These are phyloP conservation scores for Fusarium phyllophilum DNA, from an alignment of 2,329 filamentous ascomycete genomes.

Conservation along the genomic window DNA sequence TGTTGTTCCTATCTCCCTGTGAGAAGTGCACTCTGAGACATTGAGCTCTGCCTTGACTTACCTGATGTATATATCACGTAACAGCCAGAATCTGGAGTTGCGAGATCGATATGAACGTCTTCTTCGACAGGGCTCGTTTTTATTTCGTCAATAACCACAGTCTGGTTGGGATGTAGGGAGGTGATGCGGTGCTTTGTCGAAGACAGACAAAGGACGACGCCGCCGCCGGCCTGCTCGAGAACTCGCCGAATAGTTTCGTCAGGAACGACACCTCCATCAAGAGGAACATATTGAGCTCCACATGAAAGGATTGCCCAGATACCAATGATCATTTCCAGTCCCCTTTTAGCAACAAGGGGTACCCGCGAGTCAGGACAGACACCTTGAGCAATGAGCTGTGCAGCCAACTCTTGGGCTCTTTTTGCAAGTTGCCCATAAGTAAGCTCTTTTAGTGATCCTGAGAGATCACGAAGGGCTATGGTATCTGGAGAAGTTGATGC, in stretches of 20 bases:
- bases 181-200: slow-evolving; percentile 49
- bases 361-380: slow-evolving; percentile 58
- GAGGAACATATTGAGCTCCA: slow-evolving; percentile 68
- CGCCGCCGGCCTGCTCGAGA: slow-evolving; percentile 56
- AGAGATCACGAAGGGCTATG: slow-evolving; percentile 53
- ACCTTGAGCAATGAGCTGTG: slow-evolving; percentile 52
- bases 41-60: slow-evolving; percentile 28
- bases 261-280: slow-evolving; percentile 65
- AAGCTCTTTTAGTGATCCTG: slow-evolving; percentile 47
- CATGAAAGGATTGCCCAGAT: slow-evolving; percentile 66
- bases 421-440: slow-evolving; percentile 58
- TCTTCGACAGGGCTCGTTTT: not conserved
- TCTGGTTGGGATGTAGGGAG: slow-evolving; percentile 39
- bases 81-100: slow-evolving; percentile 52
- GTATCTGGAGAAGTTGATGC: slow-evolving; percentile 50
- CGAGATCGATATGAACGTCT: slow-evolving; percentile 45
- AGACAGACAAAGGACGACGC: slow-evolving; percentile 59
- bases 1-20: slow-evolving; percentile 56
- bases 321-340: slow-evolving; percentile 66
- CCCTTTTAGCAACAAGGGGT: slow-evolving; percentile 65
- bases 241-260: slow-evolving; percentile 61
- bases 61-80: slow-evolving; percentile 67
- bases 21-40: not conserved
- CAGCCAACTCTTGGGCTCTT: slow-evolving; percentile 55
- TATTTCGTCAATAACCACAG: slow-evolving; percentile 46